Conservation (phyloP, 208 protist genomes). For the Trypanosoma mega region DNA sequence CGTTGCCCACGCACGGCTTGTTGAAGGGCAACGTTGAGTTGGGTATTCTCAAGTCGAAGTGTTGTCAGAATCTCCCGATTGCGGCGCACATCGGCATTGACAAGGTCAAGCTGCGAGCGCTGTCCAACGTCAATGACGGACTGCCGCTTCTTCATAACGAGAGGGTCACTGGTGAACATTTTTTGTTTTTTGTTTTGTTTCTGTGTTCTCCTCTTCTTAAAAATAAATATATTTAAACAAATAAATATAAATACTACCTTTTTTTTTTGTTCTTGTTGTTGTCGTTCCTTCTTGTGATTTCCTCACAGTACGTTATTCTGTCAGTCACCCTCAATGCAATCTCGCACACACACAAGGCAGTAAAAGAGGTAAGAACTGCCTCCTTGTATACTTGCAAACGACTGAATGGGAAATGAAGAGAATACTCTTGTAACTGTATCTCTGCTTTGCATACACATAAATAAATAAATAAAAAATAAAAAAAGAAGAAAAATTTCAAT, state of each 20-base stretch:
- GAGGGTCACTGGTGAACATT: constrained; percentile 24
- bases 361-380: too few relatives aligned
- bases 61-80: constrained; percentile 86
- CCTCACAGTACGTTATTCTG: too few relatives aligned
- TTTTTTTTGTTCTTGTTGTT: neutral
- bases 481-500: constrained; percentile 5
- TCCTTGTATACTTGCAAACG: too few relatives aligned
- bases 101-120: constrained; percentile 80
- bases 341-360: too few relatives aligned
- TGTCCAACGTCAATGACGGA: constrained; percentile 85
- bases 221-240: constrained; percentile 13
- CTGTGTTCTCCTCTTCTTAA: neutral
- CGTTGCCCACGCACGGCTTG: constrained; percentile 61
- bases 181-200: constrained; percentile 1
- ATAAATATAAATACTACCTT: neutral
- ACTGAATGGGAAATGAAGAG: too few relatives aligned
- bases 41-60: constrained; percentile 88
- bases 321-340: too few relatives aligned
- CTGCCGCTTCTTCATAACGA: constrained; percentile 54
- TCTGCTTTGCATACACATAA: neutral
- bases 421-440: too few relatives aligned
- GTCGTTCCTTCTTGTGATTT: neutral
- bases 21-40: constrained; percentile 54
- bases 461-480: constrained; percentile 18
- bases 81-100: constrained; percentile 73